These are phyloP conservation scores for Dryas alaskensis DNA, from an alignment of 306 rosid genomes.

Conservation along the genomic window DNA sequence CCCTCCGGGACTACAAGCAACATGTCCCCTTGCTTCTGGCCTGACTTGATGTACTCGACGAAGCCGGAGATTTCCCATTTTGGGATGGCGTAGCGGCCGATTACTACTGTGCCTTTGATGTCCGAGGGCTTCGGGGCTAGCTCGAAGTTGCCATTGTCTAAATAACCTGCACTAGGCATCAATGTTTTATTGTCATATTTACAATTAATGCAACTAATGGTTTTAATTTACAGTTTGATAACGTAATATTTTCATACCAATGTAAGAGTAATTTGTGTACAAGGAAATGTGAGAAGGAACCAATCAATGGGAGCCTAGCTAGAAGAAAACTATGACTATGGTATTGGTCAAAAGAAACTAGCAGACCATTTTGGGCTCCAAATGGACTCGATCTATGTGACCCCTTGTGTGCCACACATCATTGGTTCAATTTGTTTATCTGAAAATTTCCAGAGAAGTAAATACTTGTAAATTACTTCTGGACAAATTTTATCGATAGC, in stretches of 20 bases:
- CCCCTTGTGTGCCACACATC: neutral
- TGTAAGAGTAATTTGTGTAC: too few relatives aligned
- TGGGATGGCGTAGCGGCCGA: conserved; percentile 57
- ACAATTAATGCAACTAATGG: too few relatives aligned
- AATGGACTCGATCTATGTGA: neutral
- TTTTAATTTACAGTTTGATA: too few relatives aligned
- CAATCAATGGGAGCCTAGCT: neutral
- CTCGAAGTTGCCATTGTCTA: conserved; percentile 87
- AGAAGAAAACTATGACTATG: neutral
- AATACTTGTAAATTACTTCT: neutral
- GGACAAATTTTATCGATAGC: neutral
- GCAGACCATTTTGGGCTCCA: neutral
- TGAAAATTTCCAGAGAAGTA: neutral
- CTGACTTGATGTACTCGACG: conserved; percentile 89
- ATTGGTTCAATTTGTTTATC: too few relatives aligned
- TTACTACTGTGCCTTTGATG: conserved; percentile 69
- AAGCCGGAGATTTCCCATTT: conserved; percentile 79
- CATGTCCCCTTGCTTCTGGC: conserved; percentile 99
- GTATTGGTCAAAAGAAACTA: neutral
- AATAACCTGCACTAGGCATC: conserved; percentile 41
- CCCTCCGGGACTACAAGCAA: conserved; percentile 92
- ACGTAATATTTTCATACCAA: too few relatives aligned
- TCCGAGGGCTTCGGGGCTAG: conserved; percentile 54
- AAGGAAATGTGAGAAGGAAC: neutral
- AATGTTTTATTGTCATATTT: too few relatives aligned